Conservation (phyloP, 768 basidiomycete genomes). For the Lactarius psammicola region DNA sequence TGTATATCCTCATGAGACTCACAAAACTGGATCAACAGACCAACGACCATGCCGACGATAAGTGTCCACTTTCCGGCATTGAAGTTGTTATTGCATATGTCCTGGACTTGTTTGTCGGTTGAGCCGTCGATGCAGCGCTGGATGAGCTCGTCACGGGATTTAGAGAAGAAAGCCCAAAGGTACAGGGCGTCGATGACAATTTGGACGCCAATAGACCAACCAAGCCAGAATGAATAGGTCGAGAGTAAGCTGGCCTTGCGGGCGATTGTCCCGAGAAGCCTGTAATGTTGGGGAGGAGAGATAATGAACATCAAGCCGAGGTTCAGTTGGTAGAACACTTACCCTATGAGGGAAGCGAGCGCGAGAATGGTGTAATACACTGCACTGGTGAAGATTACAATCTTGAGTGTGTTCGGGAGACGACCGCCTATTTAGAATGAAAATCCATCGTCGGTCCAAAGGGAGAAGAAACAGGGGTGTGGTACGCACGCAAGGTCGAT, state of each 20-base stretch:
- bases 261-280: slow-evolving; percentile 22
- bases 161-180: slow-evolving; percentile 16
- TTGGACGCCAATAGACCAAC: slow-evolving; percentile 12
- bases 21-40: slow-evolving; percentile 21
- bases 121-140: slow-evolving; percentile 25
- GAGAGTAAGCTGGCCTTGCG: slow-evolving; percentile 22
- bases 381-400: background rate
- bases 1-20: background rate
- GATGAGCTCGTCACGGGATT: slow-evolving; percentile 10
- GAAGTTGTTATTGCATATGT: slow-evolving; percentile 15
- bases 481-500: slow-evolving; percentile 16
- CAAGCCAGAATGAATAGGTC: slow-evolving; percentile 19
- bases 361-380: slow-evolving; percentile 11
- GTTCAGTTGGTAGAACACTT: background rate
- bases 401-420: slow-evolving; percentile 6
- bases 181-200: slow-evolving; percentile 7
- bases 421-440: slow-evolving; percentile 8
- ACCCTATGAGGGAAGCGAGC: slow-evolving; percentile 24
- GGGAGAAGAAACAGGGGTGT: background rate
- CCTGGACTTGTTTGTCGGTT: background rate
- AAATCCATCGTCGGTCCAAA: background rate
- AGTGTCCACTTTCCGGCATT: slow-evolving; percentile 9
- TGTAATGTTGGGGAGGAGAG: background rate
- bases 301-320: background rate
- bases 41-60: background rate